Evolutionary conservation across 2,329 filamentous ascomycete species (phyloP), one percentile per base, ranked within the genome.

Genomic region (Drechslerella stenobrocha): DNA sequence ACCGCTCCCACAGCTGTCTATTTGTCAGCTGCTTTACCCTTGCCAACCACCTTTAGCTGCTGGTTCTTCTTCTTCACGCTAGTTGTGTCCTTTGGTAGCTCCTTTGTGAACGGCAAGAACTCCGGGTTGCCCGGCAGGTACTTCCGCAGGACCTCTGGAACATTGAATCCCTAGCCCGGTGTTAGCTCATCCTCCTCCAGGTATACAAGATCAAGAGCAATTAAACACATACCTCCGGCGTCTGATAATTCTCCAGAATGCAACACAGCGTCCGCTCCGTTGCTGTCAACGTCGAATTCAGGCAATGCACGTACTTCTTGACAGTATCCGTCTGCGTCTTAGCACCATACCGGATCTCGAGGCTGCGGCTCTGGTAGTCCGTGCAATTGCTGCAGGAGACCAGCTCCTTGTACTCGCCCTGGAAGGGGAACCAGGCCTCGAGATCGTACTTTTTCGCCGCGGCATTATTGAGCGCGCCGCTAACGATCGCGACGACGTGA

Each of bases 371-470:
- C 80, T 98, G 93, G 80, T 97, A 97, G 76, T 97, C 92, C 44
- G 90, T 95, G 81, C 93, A 98, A 80, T 98, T 98, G 69, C 90
- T 95, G 82, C 91, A 96, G 18, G 89, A 95, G 51, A 97, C 93
- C 24, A 98, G 84, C 79, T 97, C 93, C 80, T 97, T 97, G 83
- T 97, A 98, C 78, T 97, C 93, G 73, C 88, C 88, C 77, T 97
- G 91, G 81, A 88, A 95, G 13, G 90, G 90, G 77, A 95, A 96
- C 89, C 90, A 95, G 1, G 93, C 92, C 77, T 98, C 93, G 20
- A 98, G 82, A 75, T 98, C 93, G 76, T 87, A 91, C 79, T 98
- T 98, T 82, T 96, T 96, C 24, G 89, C 81, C 2, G 87, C 87
- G 1, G 88, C 88, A 73, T 91, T 95, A 79, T 95, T 96, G 74